These are phyloP conservation scores for Xerocomellus amylosporus DNA, from an alignment of 768 basidiomycete species.

Conservation along the genomic window DNA sequence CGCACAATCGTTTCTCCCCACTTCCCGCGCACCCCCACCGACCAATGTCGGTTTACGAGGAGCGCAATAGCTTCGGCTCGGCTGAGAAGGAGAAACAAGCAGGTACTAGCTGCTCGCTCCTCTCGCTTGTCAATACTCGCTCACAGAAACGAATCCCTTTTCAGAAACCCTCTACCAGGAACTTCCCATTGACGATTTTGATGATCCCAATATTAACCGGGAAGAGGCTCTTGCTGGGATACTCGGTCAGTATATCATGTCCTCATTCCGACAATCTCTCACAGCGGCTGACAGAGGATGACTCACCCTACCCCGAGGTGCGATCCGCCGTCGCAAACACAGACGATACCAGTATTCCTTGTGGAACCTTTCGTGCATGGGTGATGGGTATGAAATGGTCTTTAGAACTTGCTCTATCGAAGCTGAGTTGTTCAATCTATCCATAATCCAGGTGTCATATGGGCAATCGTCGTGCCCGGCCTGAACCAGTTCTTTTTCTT, in stretches of 20 bases:
- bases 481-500: conserved; percentile 80
- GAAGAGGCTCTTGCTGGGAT: conserved; percentile 25
- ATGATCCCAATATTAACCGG: conserved; percentile 39
- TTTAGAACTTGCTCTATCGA: not conserved
- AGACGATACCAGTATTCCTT: conserved; percentile 66
- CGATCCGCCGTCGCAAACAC: conserved; percentile 74
- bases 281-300: conserved; percentile 45
- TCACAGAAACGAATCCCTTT: not conserved
- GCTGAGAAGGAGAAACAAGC: conserved; percentile 24
- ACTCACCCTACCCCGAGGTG: conserved; percentile 84
- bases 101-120: conserved; percentile 2
- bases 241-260: conserved; percentile 19
- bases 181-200: conserved; percentile 25
- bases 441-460: conserved; percentile 41
- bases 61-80: conserved; percentile 17
- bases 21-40: not conserved
- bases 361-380: conserved; percentile 60
- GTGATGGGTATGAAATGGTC: conserved; percentile 39
- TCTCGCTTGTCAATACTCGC: not conserved
- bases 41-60: conserved; percentile 23
- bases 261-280: conserved; percentile 14
- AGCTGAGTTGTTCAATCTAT: not conserved
- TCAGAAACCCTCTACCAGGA: conserved; percentile 2
- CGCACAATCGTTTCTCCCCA: not conserved
- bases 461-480: conserved; percentile 64